Percentiles rank a stretch among this genome's conserved stretches.
phyloP scores from a whole-genome alignment of 2,329 filamentous ascomycete genomes.

The Orbilia ellipsospora region DNA sequence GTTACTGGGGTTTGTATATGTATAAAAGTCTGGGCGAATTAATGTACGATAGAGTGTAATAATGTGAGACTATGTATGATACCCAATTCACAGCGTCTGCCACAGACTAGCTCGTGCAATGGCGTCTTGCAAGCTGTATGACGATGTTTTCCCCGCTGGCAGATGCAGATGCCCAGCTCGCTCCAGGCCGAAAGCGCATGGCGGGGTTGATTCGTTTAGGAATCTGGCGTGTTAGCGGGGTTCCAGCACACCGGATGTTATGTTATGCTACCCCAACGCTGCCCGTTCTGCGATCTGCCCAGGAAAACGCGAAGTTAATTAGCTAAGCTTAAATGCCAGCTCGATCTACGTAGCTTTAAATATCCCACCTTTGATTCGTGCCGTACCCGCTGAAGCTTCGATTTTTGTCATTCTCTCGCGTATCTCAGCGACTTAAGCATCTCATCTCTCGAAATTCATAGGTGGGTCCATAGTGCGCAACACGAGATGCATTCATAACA shows the following conservation, averaged over 20 bases:
- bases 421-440: not conserved
- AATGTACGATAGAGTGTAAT: conserved; percentile 12
- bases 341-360: conserved; percentile 14
- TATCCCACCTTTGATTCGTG: conserved; percentile 6
- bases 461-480: not conserved
- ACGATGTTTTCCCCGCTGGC: no score
- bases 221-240: conserved; percentile 12
- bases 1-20: no score
- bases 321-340: no score
- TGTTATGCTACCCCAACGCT: not conserved
- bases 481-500: not conserved
- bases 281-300: conserved; percentile 17
- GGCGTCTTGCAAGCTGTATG: not conserved
- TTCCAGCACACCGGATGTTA: not conserved
- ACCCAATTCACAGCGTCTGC: conserved; percentile 1
- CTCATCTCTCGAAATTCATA: not conserved
- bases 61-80: conserved; percentile 26
- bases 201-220: conserved; percentile 23
- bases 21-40: not conserved
- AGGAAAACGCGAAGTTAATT: conserved; percentile 18
- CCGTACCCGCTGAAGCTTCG: not conserved
- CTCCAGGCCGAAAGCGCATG: conserved; percentile 38
- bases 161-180: no score
- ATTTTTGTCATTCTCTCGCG: not conserved
- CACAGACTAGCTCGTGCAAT: not conserved